Conservation (phyloP, 2,329 filamentous ascomycete species). For the Talaromyces sp. region DNA sequence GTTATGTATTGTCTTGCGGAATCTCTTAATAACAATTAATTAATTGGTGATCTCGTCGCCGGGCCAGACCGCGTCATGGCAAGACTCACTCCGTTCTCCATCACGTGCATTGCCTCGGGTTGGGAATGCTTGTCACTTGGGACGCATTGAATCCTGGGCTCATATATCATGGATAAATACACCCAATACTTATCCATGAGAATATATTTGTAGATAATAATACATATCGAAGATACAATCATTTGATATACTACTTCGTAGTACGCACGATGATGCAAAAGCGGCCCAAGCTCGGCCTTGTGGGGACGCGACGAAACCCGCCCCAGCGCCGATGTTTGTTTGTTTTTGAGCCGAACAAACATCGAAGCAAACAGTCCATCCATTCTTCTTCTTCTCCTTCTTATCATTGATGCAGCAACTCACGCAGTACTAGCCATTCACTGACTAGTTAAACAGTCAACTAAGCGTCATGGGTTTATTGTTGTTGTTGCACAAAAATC, state of each 20-base stretch:
- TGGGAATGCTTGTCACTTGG: neutral
- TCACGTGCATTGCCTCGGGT: neutral
- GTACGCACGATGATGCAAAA: neutral
- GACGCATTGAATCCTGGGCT: neutral
- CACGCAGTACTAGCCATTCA: too few species aligned
- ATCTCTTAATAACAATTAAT: neutral
- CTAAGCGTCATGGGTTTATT: too few species aligned
- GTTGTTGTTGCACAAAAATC: too few species aligned
- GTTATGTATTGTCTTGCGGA: too few species aligned
- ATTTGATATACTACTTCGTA: too few species aligned
- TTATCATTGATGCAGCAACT: too few species aligned
- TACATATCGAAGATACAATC: too few species aligned
- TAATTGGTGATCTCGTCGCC: neutral
- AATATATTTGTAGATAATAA: neutral
- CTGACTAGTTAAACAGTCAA: too few species aligned
- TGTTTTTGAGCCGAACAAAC: neutral
- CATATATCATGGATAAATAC: neutral
- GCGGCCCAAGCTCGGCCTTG: neutral
- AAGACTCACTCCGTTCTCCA: neutral
- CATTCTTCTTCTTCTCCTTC: too few species aligned
- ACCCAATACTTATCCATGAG: neutral
- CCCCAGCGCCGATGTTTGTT: neutral
- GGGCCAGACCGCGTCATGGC: neutral
- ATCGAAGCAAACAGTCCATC: neutral
- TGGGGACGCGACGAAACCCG: neutral